Percentiles rank a stretch among this genome's conserved stretches.
Conservation (phyloP, 495 filamentous ascomycete species). For the Hyaloscypha variabilis region DNA sequence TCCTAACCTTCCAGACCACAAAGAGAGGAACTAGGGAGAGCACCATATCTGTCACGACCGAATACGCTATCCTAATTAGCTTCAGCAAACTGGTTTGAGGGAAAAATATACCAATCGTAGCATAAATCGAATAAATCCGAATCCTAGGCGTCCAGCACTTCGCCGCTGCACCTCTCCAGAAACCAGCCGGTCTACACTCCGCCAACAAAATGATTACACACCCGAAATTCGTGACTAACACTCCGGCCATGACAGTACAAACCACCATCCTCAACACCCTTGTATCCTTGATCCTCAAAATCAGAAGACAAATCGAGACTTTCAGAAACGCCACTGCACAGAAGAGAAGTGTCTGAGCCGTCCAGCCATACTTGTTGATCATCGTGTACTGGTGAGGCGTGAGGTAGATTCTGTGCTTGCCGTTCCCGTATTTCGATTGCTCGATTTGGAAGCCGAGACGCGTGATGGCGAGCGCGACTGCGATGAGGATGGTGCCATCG, state of each 20-base stretch:
- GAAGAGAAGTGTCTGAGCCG: slow-evolving; percentile 33
- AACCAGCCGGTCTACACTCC: slow-evolving; percentile 1
- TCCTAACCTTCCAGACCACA: slow-evolving; percentile 33
- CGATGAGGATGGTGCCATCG: slow-evolving; percentile 18
- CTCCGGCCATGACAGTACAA: slow-evolving; percentile 29
- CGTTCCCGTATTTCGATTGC: slow-evolving; percentile 27
- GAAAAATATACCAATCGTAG: slow-evolving; percentile 28
- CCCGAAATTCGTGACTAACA: slow-evolving; percentile 28
- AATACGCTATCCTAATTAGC: slow-evolving; percentile 25
- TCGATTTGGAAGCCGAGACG: slow-evolving; percentile 24
- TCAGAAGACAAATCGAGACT: slow-evolving; percentile 34
- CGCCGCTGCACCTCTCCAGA: neutral
- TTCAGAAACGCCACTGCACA: slow-evolving; percentile 31
- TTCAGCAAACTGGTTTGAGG: neutral
- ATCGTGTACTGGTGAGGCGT: slow-evolving; percentile 19
- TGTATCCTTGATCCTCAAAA: slow-evolving; percentile 33
- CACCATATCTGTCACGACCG: slow-evolving; percentile 32
- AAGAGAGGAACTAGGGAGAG: slow-evolving; percentile 33
- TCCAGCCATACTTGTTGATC: slow-evolving; percentile 31
- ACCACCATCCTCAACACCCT: slow-evolving; percentile 23
- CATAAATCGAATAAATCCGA: slow-evolving; percentile 35
- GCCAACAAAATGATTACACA: slow-evolving; percentile 8
- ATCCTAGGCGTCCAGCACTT: slow-evolving; percentile 27
- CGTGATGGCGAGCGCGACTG: slow-evolving; percentile 20
- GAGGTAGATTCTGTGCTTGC: slow-evolving; percentile 32